Evolutionary conservation across 352 stramenopile species (phyloP), one percentile per base, ranked within the genome.

Genomic region (Phytophthora citricola): DNA sequence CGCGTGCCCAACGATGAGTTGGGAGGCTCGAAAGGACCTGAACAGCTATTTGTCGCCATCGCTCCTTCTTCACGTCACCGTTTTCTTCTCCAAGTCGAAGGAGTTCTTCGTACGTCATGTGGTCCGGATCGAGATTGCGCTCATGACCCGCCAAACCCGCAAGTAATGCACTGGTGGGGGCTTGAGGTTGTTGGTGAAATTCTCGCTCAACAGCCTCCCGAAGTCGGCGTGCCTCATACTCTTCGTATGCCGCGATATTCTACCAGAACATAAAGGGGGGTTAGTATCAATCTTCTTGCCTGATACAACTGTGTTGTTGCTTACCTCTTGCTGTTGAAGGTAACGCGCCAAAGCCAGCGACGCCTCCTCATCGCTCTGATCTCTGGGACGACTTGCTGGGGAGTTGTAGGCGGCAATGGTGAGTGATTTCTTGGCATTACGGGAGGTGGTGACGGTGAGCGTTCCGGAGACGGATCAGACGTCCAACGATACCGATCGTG

Each of bases 101-200:
- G 4, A 94, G 66, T 54, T 92, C 81, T 58, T 94, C 85, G 71
- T 94, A 94, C 9, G 76, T 87, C 85, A 94, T 94, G 61, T 80
- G 89, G 48, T 92, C 85, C 1, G 84, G 82, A 52, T 92, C 85
- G n/a, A 93, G 72, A 45, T 71, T 72, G 40, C 50, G 72, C 3
- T 62, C 55, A 3, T 73, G 61, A 22, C 24, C 27, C 20, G 43
- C 9, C 3, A 75, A 24, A 41, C 49, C 29, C 11, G 72, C 71
- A 5, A 70, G 26, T 15, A 54, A n/a, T 12, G 54, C 67, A n/a
- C 26, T 61, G 39, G 4, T 55, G 10, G 38, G 31, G 17, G 53
- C 3, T 4, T 51, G 36, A 27, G 32, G 34, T 27, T 6, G 64
- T 26, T 71, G 49, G 11, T 58, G 59, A 36, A 52, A 69, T 31